Evolutionary conservation across 2,329 filamentous ascomycete genomes (phyloP), one percentile per base, ranked within the genome.

Genomic region (Colletotrichum sp.): DNA sequence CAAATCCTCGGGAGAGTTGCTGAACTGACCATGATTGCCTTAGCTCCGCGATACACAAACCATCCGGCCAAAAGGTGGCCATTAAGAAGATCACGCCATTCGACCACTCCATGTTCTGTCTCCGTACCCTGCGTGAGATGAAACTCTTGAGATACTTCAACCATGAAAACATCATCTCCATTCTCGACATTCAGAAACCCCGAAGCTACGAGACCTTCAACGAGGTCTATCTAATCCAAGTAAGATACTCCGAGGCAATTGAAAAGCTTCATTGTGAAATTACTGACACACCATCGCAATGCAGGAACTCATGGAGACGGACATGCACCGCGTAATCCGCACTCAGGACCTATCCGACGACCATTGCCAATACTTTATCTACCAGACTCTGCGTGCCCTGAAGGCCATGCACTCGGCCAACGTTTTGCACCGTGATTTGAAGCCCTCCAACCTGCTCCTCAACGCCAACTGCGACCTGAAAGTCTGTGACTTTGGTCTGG

Each of bases 51-150:
- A 93, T 99, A 80, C 97, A 99, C 90, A 99, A 99, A 88, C 97
- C 97, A 26, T 99, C 97, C 0, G 94, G 96, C 78, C 97, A 99
- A 87, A 99, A 99, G 88, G 97, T 99, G 76, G 97, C 97, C 77
- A 99, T 99, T 90, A 99, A 99, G 91, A 99, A 99, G 92, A 99
- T 99, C 82, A 99, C 96, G 0, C 97, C 97, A 8, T 99, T 99
- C 86, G 97, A 99, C 83, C 97, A 99, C 86, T 98, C 96, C 84
- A 98, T 98, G 96, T 98, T 98, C 90, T 98, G 96, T 85, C 89
- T 99, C 82, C 92, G 97, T 85, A 99, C 97, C 2, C 90, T 99
- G 79, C 96, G 97, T 86, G 97, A 99, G 88, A 99, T 99, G 97
- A 99, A 99, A 92, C 91, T 99, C 74, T 89, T 99, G 82, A 92